Conservation (phyloP, 108 stramenopile genomes). For the Conticribra weissflogii region DNA sequence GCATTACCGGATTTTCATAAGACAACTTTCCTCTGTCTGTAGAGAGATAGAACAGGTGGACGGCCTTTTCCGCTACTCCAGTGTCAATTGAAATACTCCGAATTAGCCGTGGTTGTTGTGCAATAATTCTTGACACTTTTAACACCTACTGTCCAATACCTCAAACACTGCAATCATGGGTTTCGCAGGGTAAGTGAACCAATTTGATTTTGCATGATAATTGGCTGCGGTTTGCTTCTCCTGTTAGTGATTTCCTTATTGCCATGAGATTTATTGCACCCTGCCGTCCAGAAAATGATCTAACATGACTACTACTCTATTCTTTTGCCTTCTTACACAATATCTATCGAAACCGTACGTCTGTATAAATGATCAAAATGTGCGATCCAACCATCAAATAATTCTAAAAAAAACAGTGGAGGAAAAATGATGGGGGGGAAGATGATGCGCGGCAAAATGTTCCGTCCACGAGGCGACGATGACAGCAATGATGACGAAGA, state of each 20-base stretch:
- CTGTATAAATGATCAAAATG: background rate
- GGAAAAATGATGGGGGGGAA: conserved; percentile 58
- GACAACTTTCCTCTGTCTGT: too few relatives aligned
- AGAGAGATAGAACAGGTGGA: too few relatives aligned
- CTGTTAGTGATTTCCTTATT: background rate
- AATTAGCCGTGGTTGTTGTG: too few relatives aligned
- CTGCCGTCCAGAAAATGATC: background rate
- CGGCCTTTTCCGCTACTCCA: too few relatives aligned
- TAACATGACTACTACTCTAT: background rate
- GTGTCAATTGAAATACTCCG: too few relatives aligned
- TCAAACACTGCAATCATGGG: conserved; percentile 65
- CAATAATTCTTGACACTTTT: too few relatives aligned
- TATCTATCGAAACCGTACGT: background rate
- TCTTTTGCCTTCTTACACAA: background rate
- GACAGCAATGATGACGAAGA: conserved; percentile 55
- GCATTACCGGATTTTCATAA: too few relatives aligned
- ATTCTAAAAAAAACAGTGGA: conserved; percentile 22
- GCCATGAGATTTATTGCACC: background rate
- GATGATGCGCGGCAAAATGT: conserved; percentile 68
- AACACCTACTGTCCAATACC: too few relatives aligned
- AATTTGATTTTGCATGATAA: background rate
- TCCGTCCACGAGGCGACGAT: conserved; percentile 47
- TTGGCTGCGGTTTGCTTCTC: background rate
- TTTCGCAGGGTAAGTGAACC: conserved; percentile 30
- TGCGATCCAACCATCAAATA: background rate